Evolutionary conservation across 305 asterid genomes (phyloP).

Genomic region (Solanum chacoense): DNA sequence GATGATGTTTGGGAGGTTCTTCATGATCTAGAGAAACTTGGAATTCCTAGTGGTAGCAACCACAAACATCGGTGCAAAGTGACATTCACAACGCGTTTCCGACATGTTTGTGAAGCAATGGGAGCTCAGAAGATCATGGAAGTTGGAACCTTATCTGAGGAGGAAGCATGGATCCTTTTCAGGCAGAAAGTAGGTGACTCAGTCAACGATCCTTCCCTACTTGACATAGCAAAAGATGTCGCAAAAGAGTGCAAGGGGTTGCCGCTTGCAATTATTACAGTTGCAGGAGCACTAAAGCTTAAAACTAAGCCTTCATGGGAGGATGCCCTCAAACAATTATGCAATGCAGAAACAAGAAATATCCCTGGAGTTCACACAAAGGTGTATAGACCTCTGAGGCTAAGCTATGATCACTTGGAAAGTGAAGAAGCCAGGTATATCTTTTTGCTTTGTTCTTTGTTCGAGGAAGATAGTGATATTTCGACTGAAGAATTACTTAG

Average conservation of each 20-base stretch:
- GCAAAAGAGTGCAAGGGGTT: constrained; percentile 20
- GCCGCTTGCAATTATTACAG: constrained; percentile 24
- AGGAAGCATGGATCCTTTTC: constrained; percentile 24
- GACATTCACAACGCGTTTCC: constrained; percentile 12
- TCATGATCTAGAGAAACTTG: constrained; percentile 9
- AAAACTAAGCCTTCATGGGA: constrained; percentile 11
- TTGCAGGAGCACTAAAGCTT: constrained; percentile 3
- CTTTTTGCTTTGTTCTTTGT: constrained; percentile 26
- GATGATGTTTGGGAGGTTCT: constrained; percentile 29
- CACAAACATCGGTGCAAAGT: constrained; percentile 5
- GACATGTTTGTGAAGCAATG: constrained; percentile 8
- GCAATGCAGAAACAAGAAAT: not conserved
- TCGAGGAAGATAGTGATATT: constrained; percentile 12
- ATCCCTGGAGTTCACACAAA: not conserved
- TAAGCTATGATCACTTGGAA: constrained; percentile 22
- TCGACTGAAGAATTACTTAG: not conserved
- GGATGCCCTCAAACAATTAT: constrained; percentile 8
- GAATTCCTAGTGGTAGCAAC: constrained; percentile 1
- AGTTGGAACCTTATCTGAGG: constrained; percentile 3
- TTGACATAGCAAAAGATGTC: constrained; percentile 6
- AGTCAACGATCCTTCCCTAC: not conserved
- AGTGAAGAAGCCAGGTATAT: constrained; percentile 4
- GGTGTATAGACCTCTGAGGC: constrained; percentile 10
- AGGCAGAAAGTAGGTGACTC: not conserved
- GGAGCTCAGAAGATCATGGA: not conserved